These are phyloP conservation scores for Amphibolis antarctica DNA, from an alignment of 106 monocot genomes.

Conservation along the genomic window DNA sequence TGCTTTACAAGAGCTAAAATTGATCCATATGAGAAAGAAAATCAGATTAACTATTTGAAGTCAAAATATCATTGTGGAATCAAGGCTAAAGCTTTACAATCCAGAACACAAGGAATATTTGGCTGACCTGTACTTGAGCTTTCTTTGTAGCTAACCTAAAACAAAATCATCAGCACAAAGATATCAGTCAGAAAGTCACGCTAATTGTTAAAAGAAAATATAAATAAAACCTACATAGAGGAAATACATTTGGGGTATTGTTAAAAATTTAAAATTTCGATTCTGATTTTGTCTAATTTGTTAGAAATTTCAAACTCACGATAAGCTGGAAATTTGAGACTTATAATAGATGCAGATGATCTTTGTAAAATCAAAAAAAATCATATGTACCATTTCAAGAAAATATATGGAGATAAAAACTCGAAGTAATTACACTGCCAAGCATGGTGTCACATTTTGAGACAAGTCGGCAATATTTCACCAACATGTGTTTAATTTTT, in stretches of 20 bases:
- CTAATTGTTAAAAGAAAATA: not conserved
- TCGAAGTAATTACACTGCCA: too few relatives aligned
- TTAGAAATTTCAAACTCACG: not conserved
- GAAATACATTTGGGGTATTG: not conserved
- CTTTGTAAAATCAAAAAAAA: not conserved
- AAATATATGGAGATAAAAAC: too few relatives aligned
- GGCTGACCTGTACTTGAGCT: slow-evolving; percentile 43
- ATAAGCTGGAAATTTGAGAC: not conserved
- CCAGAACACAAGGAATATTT: not conserved
- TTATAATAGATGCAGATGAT: too few relatives aligned
- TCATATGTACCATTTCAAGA: too few relatives aligned
- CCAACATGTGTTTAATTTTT: too few relatives aligned
- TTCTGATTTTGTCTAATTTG: not conserved
- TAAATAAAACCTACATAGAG: not conserved
- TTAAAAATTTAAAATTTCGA: not conserved
- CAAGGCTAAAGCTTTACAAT: not conserved
- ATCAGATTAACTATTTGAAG: not conserved
- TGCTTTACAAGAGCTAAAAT: slow-evolving; percentile 48
- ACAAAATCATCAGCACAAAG: not conserved
- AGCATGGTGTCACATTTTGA: too few relatives aligned
- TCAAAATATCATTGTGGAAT: not conserved
- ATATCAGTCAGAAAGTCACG: not conserved
- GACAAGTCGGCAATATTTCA: too few relatives aligned
- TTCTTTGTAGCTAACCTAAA: slow-evolving; percentile 47
- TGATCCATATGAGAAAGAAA: not conserved